Evolutionary conservation across 169 alveolate species (phyloP), one percentile per base, ranked within the genome.

Genomic region (Babesia sp.): DNA sequence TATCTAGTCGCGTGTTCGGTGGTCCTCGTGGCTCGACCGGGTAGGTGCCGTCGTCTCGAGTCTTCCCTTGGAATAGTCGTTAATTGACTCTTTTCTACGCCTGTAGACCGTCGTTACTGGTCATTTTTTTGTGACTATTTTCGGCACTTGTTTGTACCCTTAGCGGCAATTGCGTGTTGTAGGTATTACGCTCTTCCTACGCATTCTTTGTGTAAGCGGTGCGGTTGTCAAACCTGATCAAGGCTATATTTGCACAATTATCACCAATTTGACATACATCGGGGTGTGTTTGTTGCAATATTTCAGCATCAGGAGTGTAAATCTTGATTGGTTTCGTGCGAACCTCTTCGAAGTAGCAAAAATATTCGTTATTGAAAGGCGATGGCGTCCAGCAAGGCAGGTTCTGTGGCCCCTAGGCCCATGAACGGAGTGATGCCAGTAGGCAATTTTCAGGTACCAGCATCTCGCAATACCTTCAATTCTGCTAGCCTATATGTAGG

Each of bases 401-500:
- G 29, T 24, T 41, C 74, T 1, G 63, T 26, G 46, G 55, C 59
- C 8, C 63, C 74, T 4, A 29, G 74, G 55, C 74, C 74, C 6
- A 37, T 64, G 28, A 64, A 45, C 22, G 74, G 74, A 7, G 74
- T 64, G 31, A 29, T 64, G 61, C 74, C 74, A 5, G 74, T 46
- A 24, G 74, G 74, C 14, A 56, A 31, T 34, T 64, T 22, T 29
- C 74, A 64, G 51, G 51, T 34, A 20, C 18, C 36, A 11, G 39
- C 42, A 59, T 42, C 63, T 2, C 59, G 74, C 48, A 50, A 37
- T 26, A 46, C 74, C 50, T 64, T 76, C 69, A 71, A 79, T 37
- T 93, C 95, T 16, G 96, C 98, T 18, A 94, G 97, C 41, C 90
- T 95, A 36, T 95, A 95, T 82, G 97, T 95, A 16, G 98, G 98